Evolutionary conservation across 176 grass and related monocot species (phyloP), one percentile per base, ranked within the genome.

Genomic region (Puya raimondii): DNA sequence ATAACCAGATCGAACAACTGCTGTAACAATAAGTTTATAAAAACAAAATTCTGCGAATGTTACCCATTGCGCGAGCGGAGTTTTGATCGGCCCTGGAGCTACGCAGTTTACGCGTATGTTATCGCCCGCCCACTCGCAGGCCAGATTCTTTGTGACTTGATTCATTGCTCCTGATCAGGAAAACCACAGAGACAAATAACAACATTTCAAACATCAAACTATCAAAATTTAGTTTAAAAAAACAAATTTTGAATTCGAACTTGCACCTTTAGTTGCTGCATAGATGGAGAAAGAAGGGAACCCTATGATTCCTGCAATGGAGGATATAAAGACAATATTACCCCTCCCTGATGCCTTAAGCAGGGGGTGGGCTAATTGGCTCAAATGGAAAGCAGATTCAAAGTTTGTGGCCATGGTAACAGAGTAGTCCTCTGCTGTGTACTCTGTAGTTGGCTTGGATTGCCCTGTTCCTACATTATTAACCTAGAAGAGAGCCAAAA

Each of bases 121-220:
- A 7, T 80, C 78, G 1, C 42, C 11, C 5, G 70, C 70, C 78
- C 70, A 74, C 16, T 80, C 78, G 12, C 22, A 18, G 9, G 78
- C 78, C 2, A 80, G 70, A 53, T 48, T 80, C 70, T 48, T 80
- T 2, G 70, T 68, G 29, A 74, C 4, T 47, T 72, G 67, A 66
- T 80, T 80, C 12, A 80, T 42, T 52, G 69, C 77, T 66, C 77
- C 69, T 80, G 47, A 10, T 12, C n/a, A n/a, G n/a, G n/a, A n/a
- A n/a, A 17, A 29, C 27, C 27, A 3, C 3, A 29, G 27, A 29
- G 27, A 29, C 3, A n/a, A 29, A 29, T 29, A 29, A 33, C 3
- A 4, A 33, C 3, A 33, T 33, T 33, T 33, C 29, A 5, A 33
- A 33, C 0, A 33, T 33, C 29, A 33, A 33, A 5, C 29, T 33